These are phyloP conservation scores for Gaertneriomyces semiglobifer DNA, from an alignment of 192 early-diverging fungal species.

Conservation along the genomic window DNA sequence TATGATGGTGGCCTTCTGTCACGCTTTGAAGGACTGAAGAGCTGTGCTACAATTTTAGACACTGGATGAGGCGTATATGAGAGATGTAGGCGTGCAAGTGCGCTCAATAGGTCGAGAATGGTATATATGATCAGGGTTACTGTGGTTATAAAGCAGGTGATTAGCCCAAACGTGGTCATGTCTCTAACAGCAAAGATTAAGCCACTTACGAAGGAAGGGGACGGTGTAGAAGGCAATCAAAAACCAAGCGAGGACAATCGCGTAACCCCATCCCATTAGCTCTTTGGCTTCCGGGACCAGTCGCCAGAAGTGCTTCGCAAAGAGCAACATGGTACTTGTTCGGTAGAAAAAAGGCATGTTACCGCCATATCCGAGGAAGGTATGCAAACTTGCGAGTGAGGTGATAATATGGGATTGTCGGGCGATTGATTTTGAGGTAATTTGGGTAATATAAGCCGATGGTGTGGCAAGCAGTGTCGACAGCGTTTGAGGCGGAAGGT, in stretches of 20 bases:
- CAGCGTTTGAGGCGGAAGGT: constrained; percentile 21
- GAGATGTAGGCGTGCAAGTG: neutral
- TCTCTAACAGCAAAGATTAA: too few species aligned
- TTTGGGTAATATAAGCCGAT: neutral
- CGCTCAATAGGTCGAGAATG: neutral
- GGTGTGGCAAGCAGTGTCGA: constrained; percentile 25
- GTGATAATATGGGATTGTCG: constrained; percentile 27
- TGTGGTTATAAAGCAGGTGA: neutral
- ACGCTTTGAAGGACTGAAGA: too few species aligned
- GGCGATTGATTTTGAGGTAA: constrained; percentile 17
- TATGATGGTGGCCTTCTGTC: too few species aligned
- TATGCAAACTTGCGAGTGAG: constrained; percentile 20
- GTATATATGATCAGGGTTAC: neutral
- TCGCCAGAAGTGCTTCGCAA: constrained; percentile 37
- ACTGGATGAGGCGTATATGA: too few species aligned
- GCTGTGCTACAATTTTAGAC: too few species aligned
- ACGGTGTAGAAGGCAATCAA: constrained; percentile 38
- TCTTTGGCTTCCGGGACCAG: constrained; percentile 38
- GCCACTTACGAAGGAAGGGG: constrained; percentile 34
- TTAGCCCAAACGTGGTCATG: too few species aligned
- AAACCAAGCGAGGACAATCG: constrained; percentile 41
- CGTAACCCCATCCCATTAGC: constrained; percentile 38
- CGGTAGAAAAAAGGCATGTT: constrained; percentile 37
- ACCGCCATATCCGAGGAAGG: constrained; percentile 30
- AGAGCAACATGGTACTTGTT: constrained; percentile 40